These are phyloP conservation scores for Citrus sinensis DNA, from an alignment of 345 rosid genomes.

Conservation along the genomic window DNA sequence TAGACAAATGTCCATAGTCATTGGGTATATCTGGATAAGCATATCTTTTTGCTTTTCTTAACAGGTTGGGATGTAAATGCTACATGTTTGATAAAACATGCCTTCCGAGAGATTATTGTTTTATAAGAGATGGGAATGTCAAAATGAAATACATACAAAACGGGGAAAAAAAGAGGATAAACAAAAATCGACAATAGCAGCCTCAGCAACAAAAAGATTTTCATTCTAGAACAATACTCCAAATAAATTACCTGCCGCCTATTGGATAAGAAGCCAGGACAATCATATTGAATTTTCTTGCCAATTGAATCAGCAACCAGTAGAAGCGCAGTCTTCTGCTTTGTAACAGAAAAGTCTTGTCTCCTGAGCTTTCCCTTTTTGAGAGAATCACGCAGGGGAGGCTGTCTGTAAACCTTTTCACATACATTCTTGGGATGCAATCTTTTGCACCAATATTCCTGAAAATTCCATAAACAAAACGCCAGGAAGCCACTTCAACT, in stretches of 20 bases:
- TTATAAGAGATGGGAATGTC: background rate
- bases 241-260: slow-evolving; percentile 74
- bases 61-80: background rate
- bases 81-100: background rate
- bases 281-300: slow-evolving; percentile 83
- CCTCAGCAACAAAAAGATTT: background rate
- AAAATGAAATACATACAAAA: background rate
- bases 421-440: slow-evolving; percentile 92
- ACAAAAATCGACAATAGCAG: background rate
- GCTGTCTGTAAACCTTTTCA: slow-evolving; percentile 93
- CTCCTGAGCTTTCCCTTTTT: slow-evolving; percentile 83
- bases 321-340: slow-evolving; percentile 71
- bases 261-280: slow-evolving; percentile 82
- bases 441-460: slow-evolving; percentile 99
- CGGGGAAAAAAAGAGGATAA: background rate
- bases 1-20: background rate
- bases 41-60: background rate
- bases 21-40: background rate
- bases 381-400: slow-evolving; percentile 78
- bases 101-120: background rate
- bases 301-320: slow-evolving; percentile 83
- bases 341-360: slow-evolving; percentile 78
- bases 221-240: background rate
- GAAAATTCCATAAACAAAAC: slow-evolving; percentile 24
- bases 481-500: background rate